Evolutionary conservation across 495 filamentous ascomycete genomes (phyloP).

Genomic region (Xylaria palmicola): DNA sequence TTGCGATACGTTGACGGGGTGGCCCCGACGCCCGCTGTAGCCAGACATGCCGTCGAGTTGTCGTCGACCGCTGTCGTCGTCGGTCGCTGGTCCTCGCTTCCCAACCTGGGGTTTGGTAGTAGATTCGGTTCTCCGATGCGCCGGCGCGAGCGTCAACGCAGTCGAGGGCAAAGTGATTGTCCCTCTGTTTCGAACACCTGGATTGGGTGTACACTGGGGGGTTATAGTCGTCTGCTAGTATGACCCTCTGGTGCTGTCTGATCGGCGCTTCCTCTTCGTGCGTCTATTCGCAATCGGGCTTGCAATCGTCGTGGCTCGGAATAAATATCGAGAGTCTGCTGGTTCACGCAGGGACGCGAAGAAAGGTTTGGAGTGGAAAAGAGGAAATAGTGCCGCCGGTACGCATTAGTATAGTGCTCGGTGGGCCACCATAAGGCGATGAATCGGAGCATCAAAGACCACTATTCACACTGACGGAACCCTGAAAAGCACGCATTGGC

Average conservation of each 20-base stretch:
- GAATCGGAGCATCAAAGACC: conserved; percentile 12
- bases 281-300: neutral
- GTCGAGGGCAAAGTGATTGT: neutral
- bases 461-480: conserved; percentile 7
- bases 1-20: conserved; percentile 72
- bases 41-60: conserved; percentile 23
- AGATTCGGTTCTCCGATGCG: neutral
- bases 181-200: neutral
- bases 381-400: neutral
- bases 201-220: neutral
- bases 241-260: neutral
- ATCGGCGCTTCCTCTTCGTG: neutral
- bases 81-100: neutral
- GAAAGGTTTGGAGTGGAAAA: conserved; percentile 2
- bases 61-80: neutral
- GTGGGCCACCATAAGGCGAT: conserved; percentile 13
- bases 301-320: neutral
- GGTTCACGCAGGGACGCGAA: neutral
- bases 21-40: conserved; percentile 65
- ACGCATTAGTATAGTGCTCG: neutral
- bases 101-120: neutral
- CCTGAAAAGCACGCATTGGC: conserved; percentile 11
- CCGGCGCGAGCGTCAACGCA: neutral
- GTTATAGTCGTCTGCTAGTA: neutral
- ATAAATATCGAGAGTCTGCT: neutral